phyloP scores from a whole-genome alignment of 257 asterid species.

The Striga asiatica region DNA sequence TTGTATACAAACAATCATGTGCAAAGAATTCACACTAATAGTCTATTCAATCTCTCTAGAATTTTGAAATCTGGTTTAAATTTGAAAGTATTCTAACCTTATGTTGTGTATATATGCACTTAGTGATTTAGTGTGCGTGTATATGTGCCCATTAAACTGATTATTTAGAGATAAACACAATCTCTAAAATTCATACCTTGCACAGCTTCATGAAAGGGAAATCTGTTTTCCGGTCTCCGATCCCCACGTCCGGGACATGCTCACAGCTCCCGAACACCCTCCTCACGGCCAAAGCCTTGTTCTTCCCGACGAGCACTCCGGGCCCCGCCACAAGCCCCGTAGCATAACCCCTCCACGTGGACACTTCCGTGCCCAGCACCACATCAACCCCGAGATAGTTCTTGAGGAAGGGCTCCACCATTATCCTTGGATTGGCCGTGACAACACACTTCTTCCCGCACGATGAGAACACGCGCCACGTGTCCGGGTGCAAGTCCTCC shows the following conservation, averaged over 20 bases:
- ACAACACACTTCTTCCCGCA: conserved; percentile 22
- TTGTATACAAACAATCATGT: too few species aligned
- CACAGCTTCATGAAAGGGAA: conserved; percentile 6
- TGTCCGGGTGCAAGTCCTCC: conserved; percentile 25
- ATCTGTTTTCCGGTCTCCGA: not conserved
- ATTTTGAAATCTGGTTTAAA: too few species aligned
- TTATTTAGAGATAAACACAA: too few species aligned
- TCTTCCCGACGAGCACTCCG: conserved; percentile 5
- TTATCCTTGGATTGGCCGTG: conserved; percentile 8
- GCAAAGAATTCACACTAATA: too few species aligned
- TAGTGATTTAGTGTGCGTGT: too few species aligned
- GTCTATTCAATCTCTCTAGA: too few species aligned
- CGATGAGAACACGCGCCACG: conserved; percentile 24
- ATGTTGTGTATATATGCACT: too few species aligned
- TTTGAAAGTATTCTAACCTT: too few species aligned
- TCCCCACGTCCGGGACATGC: not conserved
- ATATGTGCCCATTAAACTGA: too few species aligned
- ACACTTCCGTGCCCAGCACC: conserved; percentile 26
- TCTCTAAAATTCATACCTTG: too few species aligned
- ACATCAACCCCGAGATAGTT: conserved; percentile 14
- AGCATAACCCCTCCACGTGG: conserved; percentile 12
- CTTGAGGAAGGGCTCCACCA: conserved; percentile 26
- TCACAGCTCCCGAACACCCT: not conserved
- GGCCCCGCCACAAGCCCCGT: conserved; percentile 9
- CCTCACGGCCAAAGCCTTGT: conserved; percentile 4